These are phyloP conservation scores for Sporothrix pallida DNA, from an alignment of 2,329 filamentous ascomycete species.

Conservation along the genomic window DNA sequence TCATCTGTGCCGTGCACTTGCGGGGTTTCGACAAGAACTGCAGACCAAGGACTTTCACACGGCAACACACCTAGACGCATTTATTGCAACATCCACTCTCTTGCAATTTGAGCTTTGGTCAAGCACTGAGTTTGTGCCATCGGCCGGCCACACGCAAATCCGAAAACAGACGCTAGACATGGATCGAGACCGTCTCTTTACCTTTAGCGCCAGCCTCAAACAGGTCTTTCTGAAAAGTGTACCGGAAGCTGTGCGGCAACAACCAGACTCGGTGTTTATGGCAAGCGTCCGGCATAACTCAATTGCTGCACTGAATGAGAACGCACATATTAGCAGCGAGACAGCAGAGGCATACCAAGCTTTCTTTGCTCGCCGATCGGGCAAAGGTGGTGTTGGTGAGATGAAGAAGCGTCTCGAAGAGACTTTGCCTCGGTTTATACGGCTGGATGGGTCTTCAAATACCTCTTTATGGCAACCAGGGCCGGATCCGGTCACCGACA, in stretches of 20 bases:
- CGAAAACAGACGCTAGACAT: slow-evolving; percentile 16
- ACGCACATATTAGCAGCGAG: slow-evolving; percentile 26
- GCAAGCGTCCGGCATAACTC: slow-evolving; percentile 26
- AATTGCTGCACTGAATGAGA: not conserved
- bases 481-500: not conserved
- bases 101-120: slow-evolving; percentile 40
- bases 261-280: slow-evolving; percentile 31
- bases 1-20: slow-evolving; percentile 38
- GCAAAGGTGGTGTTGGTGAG: too few relatives aligned
- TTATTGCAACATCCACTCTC: slow-evolving; percentile 39
- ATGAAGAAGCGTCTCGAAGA: slow-evolving; percentile 16
- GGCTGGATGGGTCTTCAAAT: not conserved
- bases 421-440: not conserved
- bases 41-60: slow-evolving; percentile 31
- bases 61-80: slow-evolving; percentile 38
- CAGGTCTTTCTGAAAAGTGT: slow-evolving; percentile 38
- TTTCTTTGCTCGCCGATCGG: slow-evolving; percentile 30
- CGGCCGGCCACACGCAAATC: slow-evolving; percentile 28
- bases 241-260: slow-evolving; percentile 23
- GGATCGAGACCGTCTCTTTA: slow-evolving; percentile 38
- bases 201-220: slow-evolving; percentile 40
- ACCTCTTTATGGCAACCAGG: not conserved
- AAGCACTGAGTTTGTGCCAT: slow-evolving; percentile 34
- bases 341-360: slow-evolving; percentile 29
- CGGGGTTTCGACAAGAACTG: slow-evolving; percentile 35